Conservation (phyloP, 148 eudicot species). For the Heliosperma pusillum region DNA sequence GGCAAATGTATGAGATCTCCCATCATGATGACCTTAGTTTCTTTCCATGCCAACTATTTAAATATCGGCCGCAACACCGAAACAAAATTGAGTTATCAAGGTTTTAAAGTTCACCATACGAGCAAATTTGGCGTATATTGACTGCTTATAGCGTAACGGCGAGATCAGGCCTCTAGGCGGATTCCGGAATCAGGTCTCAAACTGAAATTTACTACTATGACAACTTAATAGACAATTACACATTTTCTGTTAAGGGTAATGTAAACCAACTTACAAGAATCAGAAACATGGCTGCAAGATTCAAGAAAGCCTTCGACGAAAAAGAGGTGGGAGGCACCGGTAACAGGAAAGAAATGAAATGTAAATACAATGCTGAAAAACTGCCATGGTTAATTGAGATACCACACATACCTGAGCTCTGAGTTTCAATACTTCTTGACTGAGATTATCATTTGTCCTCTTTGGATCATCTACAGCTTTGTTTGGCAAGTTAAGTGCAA, state of each 20-base stretch:
- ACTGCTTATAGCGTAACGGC: background rate
- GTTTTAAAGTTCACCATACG: background rate
- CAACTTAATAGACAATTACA: background rate
- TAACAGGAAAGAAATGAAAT: background rate
- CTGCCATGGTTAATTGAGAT: background rate
- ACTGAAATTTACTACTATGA: background rate
- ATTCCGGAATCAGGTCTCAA: background rate
- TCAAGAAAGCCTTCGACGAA: background rate
- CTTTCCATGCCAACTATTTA: background rate
- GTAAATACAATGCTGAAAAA: background rate
- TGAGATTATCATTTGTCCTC: constrained; percentile 40
- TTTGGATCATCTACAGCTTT: constrained; percentile 36
- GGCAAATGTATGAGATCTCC: too few relatives aligned
- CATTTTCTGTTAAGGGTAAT: background rate
- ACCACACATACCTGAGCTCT: constrained; percentile 44
- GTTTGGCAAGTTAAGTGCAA: constrained; percentile 33
- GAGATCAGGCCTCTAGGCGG: background rate
- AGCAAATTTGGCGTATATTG: background rate
- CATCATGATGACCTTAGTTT: background rate
- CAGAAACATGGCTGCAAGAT: background rate
- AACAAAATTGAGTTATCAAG: background rate
- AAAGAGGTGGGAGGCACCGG: background rate
- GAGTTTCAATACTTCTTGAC: constrained; percentile 46
- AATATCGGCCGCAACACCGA: background rate
- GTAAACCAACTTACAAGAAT: background rate